Evolutionary conservation across 805 yeast genomes (phyloP), one percentile per base, ranked within the genome.

Genomic region (Grigorovia yakushimaensis): DNA sequence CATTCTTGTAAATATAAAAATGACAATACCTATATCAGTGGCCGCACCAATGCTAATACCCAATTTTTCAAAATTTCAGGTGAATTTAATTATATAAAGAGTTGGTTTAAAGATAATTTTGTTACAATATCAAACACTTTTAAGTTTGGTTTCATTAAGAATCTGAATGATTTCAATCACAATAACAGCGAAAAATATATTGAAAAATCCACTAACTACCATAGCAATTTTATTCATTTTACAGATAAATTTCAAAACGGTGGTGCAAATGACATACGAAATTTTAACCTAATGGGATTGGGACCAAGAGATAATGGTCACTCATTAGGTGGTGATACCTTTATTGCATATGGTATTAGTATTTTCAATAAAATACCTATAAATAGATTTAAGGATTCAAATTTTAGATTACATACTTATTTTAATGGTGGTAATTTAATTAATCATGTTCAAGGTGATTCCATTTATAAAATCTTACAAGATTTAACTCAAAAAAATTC

Each of bases 171-270:
- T 30, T 41, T 30, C n/a, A n/a, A 35, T 11, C 17, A 22, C 22
- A 40, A 30, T 27, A 56, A 55, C 20, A 44, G 53, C 10, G 54
- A 46, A 49, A 57, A 51, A 47, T 65, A 47, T 59, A 27, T 10
- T 27, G 3, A 27, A n/a, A n/a, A n/a, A n/a, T n/a, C n/a, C n/a
- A n/a, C n/a, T 27, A 27, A 4, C 3, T 10, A 27, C 13, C 3
- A 27, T 27, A 27, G 33, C 9, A 41, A 41, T 19, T 82, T 61
- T 10, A 51, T 73, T 1, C 89, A 84, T 57, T 59, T 82, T 27
- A 74, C 82, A 59, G 98, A 91, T 63, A 75, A 85, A 53, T 91
- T 89, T 61, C 86, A 81, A 58, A 70, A 85, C 41, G 95, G 96
- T 17, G 96, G 96, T 0, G 76, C 81, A 13, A 74, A 79, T 47